phyloP scores from a whole-genome alignment of 306 rosid genomes.

The Prunus kanzakura region DNA sequence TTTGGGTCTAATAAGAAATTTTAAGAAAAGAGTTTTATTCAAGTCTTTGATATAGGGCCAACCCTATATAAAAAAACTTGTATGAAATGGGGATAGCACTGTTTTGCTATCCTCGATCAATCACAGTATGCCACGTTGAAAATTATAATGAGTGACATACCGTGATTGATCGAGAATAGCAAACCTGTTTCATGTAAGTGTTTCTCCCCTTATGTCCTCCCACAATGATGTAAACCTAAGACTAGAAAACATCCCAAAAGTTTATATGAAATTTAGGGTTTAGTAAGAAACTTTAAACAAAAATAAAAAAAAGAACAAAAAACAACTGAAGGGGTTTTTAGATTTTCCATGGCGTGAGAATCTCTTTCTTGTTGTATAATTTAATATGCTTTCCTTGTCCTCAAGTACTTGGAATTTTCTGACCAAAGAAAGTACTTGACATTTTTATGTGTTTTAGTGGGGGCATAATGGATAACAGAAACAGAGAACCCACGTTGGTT shows the following conservation, averaged over 20 bases:
- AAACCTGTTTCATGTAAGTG: too few species aligned
- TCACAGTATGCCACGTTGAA: accelerated
- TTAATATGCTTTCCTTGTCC: neutral
- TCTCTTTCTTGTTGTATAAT: neutral
- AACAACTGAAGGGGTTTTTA: neutral
- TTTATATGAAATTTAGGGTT: neutral
- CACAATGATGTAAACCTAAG: too few species aligned
- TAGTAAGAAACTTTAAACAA: neutral
- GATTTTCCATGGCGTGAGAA: neutral
- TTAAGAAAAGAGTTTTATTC: too few species aligned
- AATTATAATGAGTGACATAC: accelerated
- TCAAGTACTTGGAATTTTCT: neutral
- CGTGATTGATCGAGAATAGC: accelerated
- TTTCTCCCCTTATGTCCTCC: too few species aligned
- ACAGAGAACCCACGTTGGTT: neutral
- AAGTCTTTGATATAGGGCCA: too few species aligned
- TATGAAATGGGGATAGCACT: too few species aligned
- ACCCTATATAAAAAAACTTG: too few species aligned
- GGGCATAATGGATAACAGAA: neutral
- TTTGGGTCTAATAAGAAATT: too few species aligned
- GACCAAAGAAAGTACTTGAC: neutral
- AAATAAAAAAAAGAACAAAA: neutral
- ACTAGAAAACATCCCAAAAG: neutral
- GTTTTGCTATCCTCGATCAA: accelerated
- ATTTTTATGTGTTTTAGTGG: neutral